Base-by-base conservation (phyloP, 305 asterid genomes). In the Fraxinus greggii region DNA sequence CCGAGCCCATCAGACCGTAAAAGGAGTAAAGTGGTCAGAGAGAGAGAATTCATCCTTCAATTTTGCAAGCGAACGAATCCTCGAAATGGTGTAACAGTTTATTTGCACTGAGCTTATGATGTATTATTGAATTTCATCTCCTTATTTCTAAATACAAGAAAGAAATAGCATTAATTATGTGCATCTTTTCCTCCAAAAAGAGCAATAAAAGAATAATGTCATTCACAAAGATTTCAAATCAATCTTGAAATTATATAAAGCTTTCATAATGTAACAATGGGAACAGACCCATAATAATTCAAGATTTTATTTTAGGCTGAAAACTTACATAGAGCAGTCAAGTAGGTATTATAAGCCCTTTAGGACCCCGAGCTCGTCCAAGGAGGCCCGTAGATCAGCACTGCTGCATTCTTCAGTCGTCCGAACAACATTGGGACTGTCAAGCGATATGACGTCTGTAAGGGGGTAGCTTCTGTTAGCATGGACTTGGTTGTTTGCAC, bases 381-480 rank as follows among this genome's bases (percentile, higher is more conserved):
- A 56, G 7, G 86, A 86, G 72, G 86, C 84, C 42, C 92, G 91
- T 75, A 95, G 85, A 24, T 91, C 98, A 0, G 87, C 63, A 76
- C 90, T 86, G 88, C 86, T 85, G 70, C 89, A 90, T 12, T 89
- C 97, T 86, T 86, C 93, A 0, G 85, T 77, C 0, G 92, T 84
- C 85, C 89, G 88, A 79, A 86, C 33, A 75, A 93, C 85, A 36
- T 93, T 93, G 19, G 98, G 95, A 88, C 90, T 90, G 79, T 94
- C 98, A 4, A 82, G 86, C 45, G 87, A 86, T 65, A 94, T 84
- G 26, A 96, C 99, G 36, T 96, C 97, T 0, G 95, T 83, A 74
- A 96, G 98, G 0, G 97, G 98, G 85, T 94, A 94, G 83, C 10
- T 87, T 85, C 99, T 88, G 88, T 87, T 93, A 36, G 90, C 88